phyloP scores from a whole-genome alignment of 768 basidiomycete species.

The Cystofilobasidium macerans region DNA sequence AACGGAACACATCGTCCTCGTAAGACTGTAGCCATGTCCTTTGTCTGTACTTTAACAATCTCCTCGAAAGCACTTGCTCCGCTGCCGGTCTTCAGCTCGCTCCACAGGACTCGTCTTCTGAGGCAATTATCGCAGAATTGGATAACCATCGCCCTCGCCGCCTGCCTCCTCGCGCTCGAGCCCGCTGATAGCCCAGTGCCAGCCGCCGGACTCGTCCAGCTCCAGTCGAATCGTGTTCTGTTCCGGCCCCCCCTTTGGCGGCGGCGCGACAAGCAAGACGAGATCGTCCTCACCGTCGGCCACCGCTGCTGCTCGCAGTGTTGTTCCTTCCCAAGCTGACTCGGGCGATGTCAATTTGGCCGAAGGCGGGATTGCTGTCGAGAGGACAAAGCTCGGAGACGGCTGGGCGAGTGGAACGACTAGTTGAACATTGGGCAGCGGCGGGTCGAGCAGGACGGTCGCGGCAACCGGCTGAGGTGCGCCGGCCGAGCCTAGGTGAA shows the following conservation, averaged over 20 bases:
- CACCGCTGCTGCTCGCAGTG: background rate
- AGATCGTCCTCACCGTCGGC: background rate
- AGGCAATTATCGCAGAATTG: background rate
- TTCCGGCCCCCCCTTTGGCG: background rate
- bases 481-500: background rate
- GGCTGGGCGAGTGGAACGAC: background rate
- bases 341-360: background rate
- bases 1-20: no score
- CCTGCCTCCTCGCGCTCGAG: background rate
- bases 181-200: background rate
- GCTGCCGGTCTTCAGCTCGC: no score
- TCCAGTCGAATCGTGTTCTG: background rate
- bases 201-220: background rate
- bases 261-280: background rate
- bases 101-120: no score
- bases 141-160: background rate
- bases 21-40: no score
- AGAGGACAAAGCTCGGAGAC: background rate
- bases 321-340: background rate
- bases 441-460: slow-evolving; percentile 3
- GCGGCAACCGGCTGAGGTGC: background rate
- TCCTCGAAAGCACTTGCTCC: no score
- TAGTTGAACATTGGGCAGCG: background rate
- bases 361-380: background rate
- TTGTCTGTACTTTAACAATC: no score